Percentiles rank a stretch among this genome's conserved stretches.
Evolutionary conservation across 1,284 basidiomycete species (phyloP).

Genomic region (Leccinum fuscescens): DNA sequence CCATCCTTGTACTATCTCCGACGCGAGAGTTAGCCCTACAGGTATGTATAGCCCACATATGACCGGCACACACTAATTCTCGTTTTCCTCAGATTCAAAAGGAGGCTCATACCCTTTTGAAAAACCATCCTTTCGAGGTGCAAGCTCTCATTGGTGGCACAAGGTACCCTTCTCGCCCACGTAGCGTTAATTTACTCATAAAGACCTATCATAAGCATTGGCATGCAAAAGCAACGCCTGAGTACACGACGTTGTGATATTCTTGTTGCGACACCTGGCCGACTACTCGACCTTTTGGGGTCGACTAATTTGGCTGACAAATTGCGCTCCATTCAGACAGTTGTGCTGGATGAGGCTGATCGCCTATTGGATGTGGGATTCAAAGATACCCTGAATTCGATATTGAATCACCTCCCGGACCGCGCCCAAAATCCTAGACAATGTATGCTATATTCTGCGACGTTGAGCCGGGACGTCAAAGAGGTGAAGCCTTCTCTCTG

Average conservation of each 20-base stretch:
- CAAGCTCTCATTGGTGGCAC: slow-evolving; percentile 52
- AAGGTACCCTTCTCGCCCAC: slow-evolving; percentile 33
- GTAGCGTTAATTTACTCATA: slow-evolving; percentile 1
- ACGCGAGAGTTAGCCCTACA: slow-evolving; percentile 90
- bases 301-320: slow-evolving; percentile 27
- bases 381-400: slow-evolving; percentile 74
- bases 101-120: slow-evolving; percentile 77
- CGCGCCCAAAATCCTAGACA: slow-evolving; percentile 45
- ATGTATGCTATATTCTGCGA: slow-evolving; percentile 84
- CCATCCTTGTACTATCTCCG: slow-evolving; percentile 75
- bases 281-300: slow-evolving; percentile 80
- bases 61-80: neutral
- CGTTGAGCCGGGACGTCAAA: slow-evolving; percentile 41
- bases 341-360: slow-evolving; percentile 92
- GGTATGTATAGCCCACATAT: slow-evolving; percentile 37
- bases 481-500: slow-evolving; percentile 20
- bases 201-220: slow-evolving; percentile 14
- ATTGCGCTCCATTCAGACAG: slow-evolving; percentile 61
- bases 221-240: slow-evolving; percentile 39
- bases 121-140: slow-evolving; percentile 43
- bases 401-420: slow-evolving; percentile 59
- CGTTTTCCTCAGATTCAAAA: slow-evolving; percentile 42
- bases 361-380: slow-evolving; percentile 90
- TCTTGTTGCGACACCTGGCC: slow-evolving; percentile 87
- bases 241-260: slow-evolving; percentile 61